Evolutionary conservation across 2,329 filamentous ascomycete genomes (phyloP), one percentile per base, ranked within the genome.

Genomic region (Monosporascus ibericus): DNA sequence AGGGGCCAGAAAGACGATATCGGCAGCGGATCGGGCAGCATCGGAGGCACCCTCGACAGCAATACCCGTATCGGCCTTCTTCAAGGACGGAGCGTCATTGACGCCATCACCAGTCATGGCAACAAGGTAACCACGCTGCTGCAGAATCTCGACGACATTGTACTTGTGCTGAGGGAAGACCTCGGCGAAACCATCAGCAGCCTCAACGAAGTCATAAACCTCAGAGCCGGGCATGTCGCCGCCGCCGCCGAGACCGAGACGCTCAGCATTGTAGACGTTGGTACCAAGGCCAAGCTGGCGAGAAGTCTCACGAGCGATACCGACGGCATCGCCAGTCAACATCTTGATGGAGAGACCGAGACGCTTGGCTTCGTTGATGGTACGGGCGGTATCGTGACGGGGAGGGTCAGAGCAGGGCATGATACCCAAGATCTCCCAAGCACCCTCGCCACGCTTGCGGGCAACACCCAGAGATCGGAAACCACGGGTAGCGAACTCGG

Each of bases 91-190:
- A 59, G 90, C 90, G 73, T 95, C 90, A 75, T 95, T 95, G 75
- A 95, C 90, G 81, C 90, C 90, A 63, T 95, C 91, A 79, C 90
- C 90, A 73, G 90, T 96, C 91, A 96, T 95, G 70, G 90, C 91
- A 74, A 95, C 90, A 40, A 95, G 83, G 74, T 95, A 92, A 61
- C 90, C 90, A 83, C 90, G 88, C 76, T 92, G 87, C 76, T 95
- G 90, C 48, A 95, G 82, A 67, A 95, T 95, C 74, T 95, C 90
- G 64, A 95, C 90, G 71, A 94, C 90, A 60, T 90, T 89, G 77
- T 92, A 95, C 80, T 95, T 95, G 82, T 95, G 90, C 75, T 95
- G 88, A 63, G 90, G 90, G 80, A 94, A 95, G 53, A 95, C 90
- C 70, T 95, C 90, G 60, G 91, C 90, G 73, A 95, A 95, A 75